phyloP scores from a whole-genome alignment of 2,329 filamentous ascomycete genomes.

The Blastomyces percursus region DNA sequence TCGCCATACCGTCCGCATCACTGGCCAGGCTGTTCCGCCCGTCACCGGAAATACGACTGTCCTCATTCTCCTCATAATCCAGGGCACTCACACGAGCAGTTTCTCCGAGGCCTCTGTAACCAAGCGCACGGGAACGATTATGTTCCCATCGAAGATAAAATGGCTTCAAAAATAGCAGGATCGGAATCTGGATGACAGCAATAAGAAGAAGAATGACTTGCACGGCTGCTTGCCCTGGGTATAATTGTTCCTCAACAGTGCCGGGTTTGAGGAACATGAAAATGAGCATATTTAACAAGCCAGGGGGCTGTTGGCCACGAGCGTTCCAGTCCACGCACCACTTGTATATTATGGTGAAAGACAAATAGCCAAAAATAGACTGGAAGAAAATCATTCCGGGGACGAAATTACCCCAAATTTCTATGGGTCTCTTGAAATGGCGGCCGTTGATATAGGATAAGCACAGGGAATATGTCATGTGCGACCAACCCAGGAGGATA shows the following conservation, averaged over 20 bases:
- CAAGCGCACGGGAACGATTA: slow-evolving; percentile 73
- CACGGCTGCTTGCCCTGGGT: slow-evolving; percentile 61
- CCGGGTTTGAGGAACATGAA: slow-evolving; percentile 97
- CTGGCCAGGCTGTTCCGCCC: slow-evolving; percentile 56
- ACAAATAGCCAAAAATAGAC: slow-evolving; percentile 93
- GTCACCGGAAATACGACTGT: slow-evolving; percentile 46
- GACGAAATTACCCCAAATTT: slow-evolving; percentile 95
- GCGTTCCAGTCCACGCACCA: slow-evolving; percentile 84
- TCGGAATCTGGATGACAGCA: slow-evolving; percentile 75
- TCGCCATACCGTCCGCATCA: slow-evolving; percentile 70
- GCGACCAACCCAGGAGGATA: slow-evolving; percentile 91
- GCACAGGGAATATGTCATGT: slow-evolving; percentile 98
- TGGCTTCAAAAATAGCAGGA: slow-evolving; percentile 89
- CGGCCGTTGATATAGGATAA: slow-evolving; percentile 86
- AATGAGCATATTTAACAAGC: slow-evolving; percentile 95
- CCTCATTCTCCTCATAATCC: slow-evolving; percentile 72
- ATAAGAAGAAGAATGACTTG: slow-evolving; percentile 71
- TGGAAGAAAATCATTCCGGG: slow-evolving; percentile 99
- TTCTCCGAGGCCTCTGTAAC: slow-evolving; percentile 90
- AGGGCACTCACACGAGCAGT: slow-evolving; percentile 76
- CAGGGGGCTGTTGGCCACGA: slow-evolving; percentile 59
- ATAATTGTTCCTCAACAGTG: slow-evolving; percentile 56
- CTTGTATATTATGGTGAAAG: slow-evolving; percentile 91
- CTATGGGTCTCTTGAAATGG: slow-evolving; percentile 88
- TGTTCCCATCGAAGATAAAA: slow-evolving; percentile 91